Conservation (phyloP, 1,284 basidiomycete species). For the Apiotrichum porosum region DNA sequence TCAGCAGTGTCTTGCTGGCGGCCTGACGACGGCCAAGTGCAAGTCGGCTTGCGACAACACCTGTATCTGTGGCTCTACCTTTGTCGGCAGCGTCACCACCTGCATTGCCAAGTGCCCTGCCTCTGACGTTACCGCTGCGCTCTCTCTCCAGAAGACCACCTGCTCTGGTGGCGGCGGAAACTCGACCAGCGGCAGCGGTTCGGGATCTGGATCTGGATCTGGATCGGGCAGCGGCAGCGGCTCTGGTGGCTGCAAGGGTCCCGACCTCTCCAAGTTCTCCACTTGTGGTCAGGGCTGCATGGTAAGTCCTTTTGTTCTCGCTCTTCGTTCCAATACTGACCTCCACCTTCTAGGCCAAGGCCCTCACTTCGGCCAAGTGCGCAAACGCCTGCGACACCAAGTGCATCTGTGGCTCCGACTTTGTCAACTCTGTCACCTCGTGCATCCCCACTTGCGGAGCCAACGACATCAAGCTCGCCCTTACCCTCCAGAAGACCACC, state of each 20-base stretch:
- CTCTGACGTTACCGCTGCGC: not conserved
- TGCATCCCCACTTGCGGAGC: not conserved
- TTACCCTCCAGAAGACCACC: not conserved
- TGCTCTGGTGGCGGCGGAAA: not conserved
- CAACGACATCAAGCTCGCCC: not conserved
- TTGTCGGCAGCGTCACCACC: not conserved
- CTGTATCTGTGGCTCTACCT: constrained; percentile 1
- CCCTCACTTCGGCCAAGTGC: not conserved
- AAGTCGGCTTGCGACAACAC: not conserved
- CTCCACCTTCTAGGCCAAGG: too few species aligned
- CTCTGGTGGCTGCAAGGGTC: not conserved
- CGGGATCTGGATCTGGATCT: not conserved
- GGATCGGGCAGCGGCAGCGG: not conserved
- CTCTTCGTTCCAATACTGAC: too few species aligned
- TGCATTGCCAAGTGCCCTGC: constrained; percentile 1
- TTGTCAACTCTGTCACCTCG: not conserved
- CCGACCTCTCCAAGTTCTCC: not conserved
- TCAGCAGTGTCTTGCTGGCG: not conserved
- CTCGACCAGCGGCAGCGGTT: not conserved
- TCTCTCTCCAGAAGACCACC: not conserved
- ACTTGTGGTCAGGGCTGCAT: not conserved
- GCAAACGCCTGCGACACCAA: not conserved
- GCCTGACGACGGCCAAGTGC: not conserved
- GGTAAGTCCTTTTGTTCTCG: too few species aligned
- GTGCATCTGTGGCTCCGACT: constrained; percentile 2